Evolutionary conservation across 2,329 filamentous ascomycete genomes (phyloP).

Genomic region (Scedosporium aurantiacum): DNA sequence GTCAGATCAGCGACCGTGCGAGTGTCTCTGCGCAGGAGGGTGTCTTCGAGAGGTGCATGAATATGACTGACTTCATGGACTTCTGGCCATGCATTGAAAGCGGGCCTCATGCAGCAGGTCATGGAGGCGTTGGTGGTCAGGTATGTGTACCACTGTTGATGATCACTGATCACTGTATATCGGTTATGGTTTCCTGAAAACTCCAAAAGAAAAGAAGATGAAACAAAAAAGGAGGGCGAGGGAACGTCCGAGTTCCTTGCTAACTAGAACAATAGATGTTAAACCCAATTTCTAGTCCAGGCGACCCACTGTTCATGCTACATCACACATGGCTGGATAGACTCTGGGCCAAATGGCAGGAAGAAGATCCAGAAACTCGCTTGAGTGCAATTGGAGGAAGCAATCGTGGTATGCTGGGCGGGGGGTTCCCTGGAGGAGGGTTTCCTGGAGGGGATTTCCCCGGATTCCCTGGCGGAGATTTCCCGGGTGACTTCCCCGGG

Average conservation of each 20-base stretch:
- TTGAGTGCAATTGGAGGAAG: background rate
- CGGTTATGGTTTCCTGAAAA: too few species aligned
- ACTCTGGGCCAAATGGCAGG: conserved; percentile 1
- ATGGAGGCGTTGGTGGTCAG: conserved; percentile 13
- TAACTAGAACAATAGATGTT: conserved; percentile 1
- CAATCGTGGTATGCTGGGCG: background rate
- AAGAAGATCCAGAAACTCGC: conserved; percentile 4
- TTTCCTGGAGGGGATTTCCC: background rate
- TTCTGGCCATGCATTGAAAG: conserved; percentile 18
- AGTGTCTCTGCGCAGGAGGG: background rate
- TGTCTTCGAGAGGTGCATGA: background rate
- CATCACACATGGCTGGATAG: background rate
- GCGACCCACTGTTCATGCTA: conserved; percentile 22
- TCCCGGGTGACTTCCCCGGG: background rate
- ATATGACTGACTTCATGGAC: background rate
- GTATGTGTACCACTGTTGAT: conserved; percentile 7
- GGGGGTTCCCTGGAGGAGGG: background rate
- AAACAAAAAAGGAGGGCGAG: too few species aligned
- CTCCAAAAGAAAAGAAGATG: too few species aligned
- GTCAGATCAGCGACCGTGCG: background rate
- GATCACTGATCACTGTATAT: conserved; percentile 1
- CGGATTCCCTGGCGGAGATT: background rate
- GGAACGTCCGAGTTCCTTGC: too few species aligned
- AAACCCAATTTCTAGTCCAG: conserved; percentile 10
- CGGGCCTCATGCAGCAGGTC: conserved; percentile 16